Evolutionary conservation across 2,329 filamentous ascomycete genomes (phyloP), one percentile per base, ranked within the genome.

Genomic region (Colletotrichum sp.): DNA sequence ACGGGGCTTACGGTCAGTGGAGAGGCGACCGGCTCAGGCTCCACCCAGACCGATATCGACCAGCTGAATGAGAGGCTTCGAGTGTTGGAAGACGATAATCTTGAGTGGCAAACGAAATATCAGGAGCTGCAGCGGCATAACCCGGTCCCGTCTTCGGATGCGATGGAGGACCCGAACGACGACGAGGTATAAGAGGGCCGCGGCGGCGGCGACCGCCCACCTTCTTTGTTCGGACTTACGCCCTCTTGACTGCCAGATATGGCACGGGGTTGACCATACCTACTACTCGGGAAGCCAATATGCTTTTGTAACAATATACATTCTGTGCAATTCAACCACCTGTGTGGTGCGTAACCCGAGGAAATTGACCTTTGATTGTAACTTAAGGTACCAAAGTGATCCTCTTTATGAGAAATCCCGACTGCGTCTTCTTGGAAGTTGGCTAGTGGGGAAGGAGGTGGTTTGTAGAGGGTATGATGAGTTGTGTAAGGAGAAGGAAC

Each of bases 101-200:
- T 9, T 2, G 15, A 39, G 15, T 18, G 3, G 15, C 36, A 16
- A 8, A 39, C 4, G 36, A 16, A 18, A 10, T 44, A 44, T n/a
- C 5, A n/a, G 9, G 3, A 3, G 39, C 39, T 44, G 39, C 18
- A 44, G 39, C 4, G 8, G 36, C 15, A 18, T 39, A 44, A 44
- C 39, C 39, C 39, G 9, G 5, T n/a, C 15, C 36, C 36, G 18
- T 48, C 39, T 48, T 48, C 39, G 39, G 39, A 48, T 48, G 3
- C 18, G 39, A 2, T 48, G 0, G 39, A 4, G 39, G 39, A 48
- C 9, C 39, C 18, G 18, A 10, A 44, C 1, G 16, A 44, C 18
- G 6, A 1, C 5, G 1, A 44, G 0, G 39, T 44, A 44, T 6
- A 44, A 6, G 18, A 48, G 39, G 39, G 3, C 36, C 0, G 39